phyloP scores from a whole-genome alignment of 208 protist genomes.

The Acanthamoeba triangularis region DNA sequence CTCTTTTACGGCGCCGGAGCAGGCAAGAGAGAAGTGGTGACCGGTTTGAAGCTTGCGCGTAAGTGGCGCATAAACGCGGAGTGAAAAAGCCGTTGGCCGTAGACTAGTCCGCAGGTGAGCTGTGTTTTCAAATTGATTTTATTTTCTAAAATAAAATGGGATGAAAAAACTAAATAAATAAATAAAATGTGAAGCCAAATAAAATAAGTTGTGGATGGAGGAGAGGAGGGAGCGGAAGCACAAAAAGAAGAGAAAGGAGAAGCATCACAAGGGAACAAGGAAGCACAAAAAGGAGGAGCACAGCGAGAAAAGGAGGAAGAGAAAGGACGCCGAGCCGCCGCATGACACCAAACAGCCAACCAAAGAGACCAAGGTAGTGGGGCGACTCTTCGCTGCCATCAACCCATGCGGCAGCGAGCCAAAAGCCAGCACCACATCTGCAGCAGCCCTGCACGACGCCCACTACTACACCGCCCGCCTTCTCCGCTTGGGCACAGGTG shows the following conservation, averaged over 20 bases:
- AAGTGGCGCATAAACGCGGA: no score
- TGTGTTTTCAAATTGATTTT: no score
- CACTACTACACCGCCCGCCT: conserved; percentile 26
- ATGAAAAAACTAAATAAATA: no score
- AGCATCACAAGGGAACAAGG: not conserved
- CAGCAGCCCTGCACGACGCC: conserved; percentile 1
- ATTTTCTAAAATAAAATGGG: no score
- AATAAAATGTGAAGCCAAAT: no score
- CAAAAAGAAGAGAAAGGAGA: not conserved
- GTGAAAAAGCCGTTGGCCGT: no score
- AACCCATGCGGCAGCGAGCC: not conserved
- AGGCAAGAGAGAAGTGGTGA: no score
- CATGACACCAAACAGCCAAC: not conserved
- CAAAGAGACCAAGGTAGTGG: not conserved
- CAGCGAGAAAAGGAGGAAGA: not conserved
- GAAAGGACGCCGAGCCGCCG: not conserved
- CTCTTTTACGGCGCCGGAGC: no score
- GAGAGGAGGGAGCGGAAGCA: not conserved
- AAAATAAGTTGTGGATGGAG: no score
- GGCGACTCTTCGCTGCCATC: not conserved
- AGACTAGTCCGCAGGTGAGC: no score
- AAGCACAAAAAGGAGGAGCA: not conserved
- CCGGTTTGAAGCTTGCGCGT: no score
- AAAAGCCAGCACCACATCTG: not conserved
- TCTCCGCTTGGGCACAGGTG: not conserved